Percentiles rank a stretch among this genome's conserved stretches.
Conservation (phyloP, 371 early-diverging fungal species). For the Paraphysoderma sedebokerense region DNA sequence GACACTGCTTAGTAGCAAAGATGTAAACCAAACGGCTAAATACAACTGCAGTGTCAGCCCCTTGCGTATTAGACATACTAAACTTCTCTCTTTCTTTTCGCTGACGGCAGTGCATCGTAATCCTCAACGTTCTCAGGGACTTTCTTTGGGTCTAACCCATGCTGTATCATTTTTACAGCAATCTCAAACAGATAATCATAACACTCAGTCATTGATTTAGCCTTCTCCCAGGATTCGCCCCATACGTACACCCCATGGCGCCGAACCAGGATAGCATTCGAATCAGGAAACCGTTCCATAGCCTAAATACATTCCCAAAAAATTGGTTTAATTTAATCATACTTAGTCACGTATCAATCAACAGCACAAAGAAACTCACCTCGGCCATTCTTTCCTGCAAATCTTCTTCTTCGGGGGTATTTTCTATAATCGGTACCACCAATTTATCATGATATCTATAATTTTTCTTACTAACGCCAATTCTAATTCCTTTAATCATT, state of each 20-base stretch:
- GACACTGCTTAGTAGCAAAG: too few relatives aligned
- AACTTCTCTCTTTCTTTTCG: too few relatives aligned
- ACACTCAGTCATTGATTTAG: conserved; percentile 95
- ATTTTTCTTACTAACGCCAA: conserved; percentile 40
- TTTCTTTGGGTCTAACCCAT: conserved; percentile 54
- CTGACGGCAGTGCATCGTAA: too few relatives aligned
- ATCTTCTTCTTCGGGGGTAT: conserved; percentile 88
- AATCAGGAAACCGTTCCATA: conserved; percentile 76
- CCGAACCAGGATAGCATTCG: conserved; percentile 87
- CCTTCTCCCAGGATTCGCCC: conserved; percentile 93
- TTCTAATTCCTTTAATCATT: conserved; percentile 95
- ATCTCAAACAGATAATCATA: conserved; percentile 95
- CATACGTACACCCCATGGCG: conserved; percentile 83
- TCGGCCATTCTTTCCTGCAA: conserved; percentile 75
- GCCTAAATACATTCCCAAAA: conserved; percentile 44
- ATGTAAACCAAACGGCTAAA: too few relatives aligned
- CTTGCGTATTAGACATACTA: too few relatives aligned
- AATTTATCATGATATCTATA: conserved; percentile 65
- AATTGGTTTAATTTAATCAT: too few relatives aligned
- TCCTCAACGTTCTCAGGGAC: conserved; percentile 22
- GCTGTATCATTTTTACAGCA: conserved; percentile 75
- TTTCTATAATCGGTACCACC: conserved; percentile 88
- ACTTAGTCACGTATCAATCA: too few relatives aligned
- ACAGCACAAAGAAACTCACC: conserved; percentile 17
- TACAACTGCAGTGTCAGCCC: too few relatives aligned